phyloP scores from a whole-genome alignment of 495 filamentous ascomycete genomes.

The Hypoxylon crocopeplum region DNA sequence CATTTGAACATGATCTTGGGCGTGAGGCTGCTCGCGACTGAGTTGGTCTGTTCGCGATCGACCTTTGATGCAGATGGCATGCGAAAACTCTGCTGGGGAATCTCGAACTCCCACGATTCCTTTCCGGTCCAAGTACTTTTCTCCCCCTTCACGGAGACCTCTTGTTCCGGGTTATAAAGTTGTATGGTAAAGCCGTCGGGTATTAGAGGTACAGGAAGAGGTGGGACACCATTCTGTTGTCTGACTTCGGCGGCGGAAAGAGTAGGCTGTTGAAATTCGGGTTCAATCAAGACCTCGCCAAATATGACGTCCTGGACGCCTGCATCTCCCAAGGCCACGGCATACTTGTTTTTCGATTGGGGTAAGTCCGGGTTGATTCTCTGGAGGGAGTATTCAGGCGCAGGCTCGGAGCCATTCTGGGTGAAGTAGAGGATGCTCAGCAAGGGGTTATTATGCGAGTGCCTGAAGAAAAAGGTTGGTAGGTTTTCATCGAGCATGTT shows the following conservation, averaged over 20 bases:
- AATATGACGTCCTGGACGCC: slow-evolving; percentile 82
- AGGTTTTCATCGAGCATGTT: slow-evolving; percentile 95
- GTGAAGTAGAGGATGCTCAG: slow-evolving; percentile 72
- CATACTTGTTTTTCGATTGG: slow-evolving; percentile 81
- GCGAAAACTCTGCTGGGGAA: slow-evolving; percentile 85
- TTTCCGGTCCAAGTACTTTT: slow-evolving; percentile 78
- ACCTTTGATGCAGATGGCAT: slow-evolving; percentile 76
- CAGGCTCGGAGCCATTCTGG: slow-evolving; percentile 80
- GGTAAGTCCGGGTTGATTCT: slow-evolving; percentile 74
- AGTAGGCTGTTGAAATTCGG: slow-evolving; percentile 82
- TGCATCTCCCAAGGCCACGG: slow-evolving; percentile 82
- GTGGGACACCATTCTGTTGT: slow-evolving; percentile 67
- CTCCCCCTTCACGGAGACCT: slow-evolving; percentile 72
- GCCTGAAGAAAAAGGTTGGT: slow-evolving; percentile 63
- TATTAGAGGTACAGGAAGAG: slow-evolving; percentile 75
- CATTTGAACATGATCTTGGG: slow-evolving; percentile 87
- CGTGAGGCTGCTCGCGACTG: slow-evolving; percentile 69
- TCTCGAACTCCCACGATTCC: slow-evolving; percentile 87
- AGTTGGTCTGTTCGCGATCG: slow-evolving; percentile 76
- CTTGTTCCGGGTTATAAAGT: slow-evolving; percentile 94
- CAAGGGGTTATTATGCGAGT: slow-evolving; percentile 50
- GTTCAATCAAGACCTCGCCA: slow-evolving; percentile 83
- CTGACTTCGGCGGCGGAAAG: slow-evolving; percentile 82
- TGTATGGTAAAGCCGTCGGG: slow-evolving; percentile 82
- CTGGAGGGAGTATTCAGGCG: slow-evolving; percentile 77